Evolutionary conservation across 169 alveolate species (phyloP), one percentile per base, ranked within the genome.

Genomic region (Plasmodium cynomolgi): DNA sequence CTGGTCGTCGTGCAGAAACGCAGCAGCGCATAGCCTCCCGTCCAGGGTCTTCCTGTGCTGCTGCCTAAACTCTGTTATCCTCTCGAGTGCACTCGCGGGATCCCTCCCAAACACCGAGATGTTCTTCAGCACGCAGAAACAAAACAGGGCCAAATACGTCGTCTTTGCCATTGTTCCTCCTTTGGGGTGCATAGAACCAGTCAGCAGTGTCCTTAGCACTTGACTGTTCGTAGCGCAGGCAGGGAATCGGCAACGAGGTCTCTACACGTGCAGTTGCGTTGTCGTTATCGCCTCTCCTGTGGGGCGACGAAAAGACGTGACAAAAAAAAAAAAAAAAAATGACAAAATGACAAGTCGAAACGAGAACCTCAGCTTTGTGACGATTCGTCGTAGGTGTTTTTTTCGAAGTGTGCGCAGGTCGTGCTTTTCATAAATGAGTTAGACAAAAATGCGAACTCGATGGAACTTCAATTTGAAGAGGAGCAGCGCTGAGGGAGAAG

Each of bases 1-100:
- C 72, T 97, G 98, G 81, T 96, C 97, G 58, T 96, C 97, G 85
- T 97, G 98, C 20, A 97, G 98, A 50, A 97, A 97, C 2, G 98
- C 98, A 11, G 99, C 97, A 5, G 99, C 98, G 72, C 99, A 97
- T 20, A 97, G 96, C 47, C 98, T 84, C 7, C 99, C 99, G 68
- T 97, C 99, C 33, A 96, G 91, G n/a, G 99, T 97, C 62, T 97
- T 96, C 20, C 99, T 72, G 39, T 96, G 96, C 39, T 96, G 96
- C 41, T 97, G 97, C 29, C 99, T 96, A 80, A 96, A 97, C 74
- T 97, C 98, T 3, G 98, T 97, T 77, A 97, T 85, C 29, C 44
- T 68, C 41, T 75, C 93, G 3, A 85, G 84, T 15, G 85, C 37
- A 1, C 20, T 62, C 3, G 34, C 58, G n/a, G 84, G 84, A 20